These are phyloP conservation scores for Adenanthera pavonina DNA, from an alignment of 306 rosid genomes.

Conservation along the genomic window DNA sequence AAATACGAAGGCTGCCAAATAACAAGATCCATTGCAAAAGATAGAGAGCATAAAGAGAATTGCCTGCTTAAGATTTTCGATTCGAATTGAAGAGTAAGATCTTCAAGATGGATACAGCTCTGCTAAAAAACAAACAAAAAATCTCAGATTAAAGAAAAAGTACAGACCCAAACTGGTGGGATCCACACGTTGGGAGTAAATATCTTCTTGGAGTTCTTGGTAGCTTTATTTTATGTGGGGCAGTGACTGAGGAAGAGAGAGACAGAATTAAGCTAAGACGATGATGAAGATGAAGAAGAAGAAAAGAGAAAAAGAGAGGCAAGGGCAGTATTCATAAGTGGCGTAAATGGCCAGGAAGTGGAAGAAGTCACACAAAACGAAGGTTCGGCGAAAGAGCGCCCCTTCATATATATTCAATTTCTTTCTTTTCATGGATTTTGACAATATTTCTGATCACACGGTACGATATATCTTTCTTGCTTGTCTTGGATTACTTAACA, in stretches of 20 bases:
- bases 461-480: no score
- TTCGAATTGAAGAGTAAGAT: slow-evolving; percentile 7
- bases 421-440: neutral
- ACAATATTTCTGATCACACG: no score
- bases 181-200: neutral
- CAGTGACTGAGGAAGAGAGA: neutral
- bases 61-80: neutral
- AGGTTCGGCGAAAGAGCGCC: neutral
- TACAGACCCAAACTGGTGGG: neutral
- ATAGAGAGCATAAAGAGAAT: slow-evolving; percentile 2
- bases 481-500: no score
- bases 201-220: neutral
- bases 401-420: neutral
- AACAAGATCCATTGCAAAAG: neutral
- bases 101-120: slow-evolving; percentile 8
- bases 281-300: neutral
- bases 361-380: neutral
- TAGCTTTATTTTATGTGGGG: neutral
- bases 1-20: neutral
- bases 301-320: neutral
- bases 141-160: neutral
- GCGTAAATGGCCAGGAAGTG: neutral
- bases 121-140: neutral
- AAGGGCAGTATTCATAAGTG: neutral
- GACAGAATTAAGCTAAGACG: neutral